These are phyloP conservation scores for Nicotiana tabacum DNA, from an alignment of 257 asterid genomes.

Conservation along the genomic window DNA sequence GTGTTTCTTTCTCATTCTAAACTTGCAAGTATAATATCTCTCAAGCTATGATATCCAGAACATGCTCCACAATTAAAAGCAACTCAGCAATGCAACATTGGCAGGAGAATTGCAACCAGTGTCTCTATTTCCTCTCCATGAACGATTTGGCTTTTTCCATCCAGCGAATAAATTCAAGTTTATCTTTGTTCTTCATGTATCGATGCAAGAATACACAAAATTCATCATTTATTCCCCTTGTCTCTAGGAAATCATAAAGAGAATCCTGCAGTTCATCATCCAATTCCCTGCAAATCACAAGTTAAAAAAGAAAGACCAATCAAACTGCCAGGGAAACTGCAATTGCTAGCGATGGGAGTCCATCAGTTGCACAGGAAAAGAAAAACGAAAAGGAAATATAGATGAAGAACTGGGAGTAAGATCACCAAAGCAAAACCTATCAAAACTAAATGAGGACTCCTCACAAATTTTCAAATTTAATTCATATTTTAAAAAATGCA, in stretches of 20 bases:
- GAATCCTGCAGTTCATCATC: constrained; percentile 70
- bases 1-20: constrained; percentile 1
- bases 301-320: not conserved
- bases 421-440: not conserved
- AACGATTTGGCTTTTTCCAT: constrained; percentile 51
- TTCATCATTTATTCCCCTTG: constrained; percentile 67
- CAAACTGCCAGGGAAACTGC: not conserved
- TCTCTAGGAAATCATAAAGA: constrained; percentile 73
- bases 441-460: not conserved
- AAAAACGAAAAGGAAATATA: not conserved
- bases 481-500: not conserved
- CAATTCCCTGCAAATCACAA: constrained; percentile 50
- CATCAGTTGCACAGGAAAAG: not conserved
- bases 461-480: not conserved
- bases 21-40: not conserved
- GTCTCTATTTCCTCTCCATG: constrained; percentile 45
- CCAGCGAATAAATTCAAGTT: constrained; percentile 73
- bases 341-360: not conserved
- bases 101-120: not conserved
- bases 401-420: not conserved
- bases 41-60: not conserved
- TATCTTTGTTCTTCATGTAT: constrained; percentile 69
- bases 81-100: not conserved
- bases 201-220: constrained; percentile 67
- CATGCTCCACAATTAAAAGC: not conserved